A percentile compares a stretch with the other conserved stretches of the same genome.
Evolutionary conservation across 495 filamentous ascomycete genomes (phyloP).

Genomic region (Oleoguttula mirabilis): DNA sequence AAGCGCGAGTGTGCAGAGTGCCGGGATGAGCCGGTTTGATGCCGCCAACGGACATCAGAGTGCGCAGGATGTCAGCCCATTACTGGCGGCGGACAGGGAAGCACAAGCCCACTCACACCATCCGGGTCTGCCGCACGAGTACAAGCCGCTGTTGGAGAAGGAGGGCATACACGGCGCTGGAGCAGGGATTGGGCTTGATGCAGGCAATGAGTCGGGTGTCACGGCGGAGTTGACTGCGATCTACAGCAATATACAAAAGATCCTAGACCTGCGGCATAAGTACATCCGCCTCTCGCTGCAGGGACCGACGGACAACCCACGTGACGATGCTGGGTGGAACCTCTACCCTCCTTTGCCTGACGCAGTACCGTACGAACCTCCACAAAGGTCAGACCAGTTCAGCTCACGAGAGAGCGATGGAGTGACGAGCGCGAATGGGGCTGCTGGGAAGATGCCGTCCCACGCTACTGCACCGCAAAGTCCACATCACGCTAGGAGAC

Average conservation of each 20-base stretch:
- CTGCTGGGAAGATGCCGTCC: neutral
- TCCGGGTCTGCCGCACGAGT: constrained; percentile 37
- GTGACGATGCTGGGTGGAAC: constrained; percentile 68
- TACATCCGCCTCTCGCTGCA: constrained; percentile 85
- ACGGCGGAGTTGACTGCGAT: constrained; percentile 71
- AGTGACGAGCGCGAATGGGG: neutral
- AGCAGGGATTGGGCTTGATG: constrained; percentile 39
- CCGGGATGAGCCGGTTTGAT: constrained; percentile 18
- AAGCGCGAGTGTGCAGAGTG: constrained; percentile 24
- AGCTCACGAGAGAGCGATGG: constrained; percentile 19
- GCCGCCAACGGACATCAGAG: constrained; percentile 1
- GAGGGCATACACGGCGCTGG: constrained; percentile 42
- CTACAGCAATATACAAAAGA: constrained; percentile 72
- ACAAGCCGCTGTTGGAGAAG: constrained; percentile 34
- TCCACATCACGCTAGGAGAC: constrained; percentile 21
- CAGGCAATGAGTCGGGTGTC: constrained; percentile 53
- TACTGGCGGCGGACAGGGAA: constrained; percentile 34
- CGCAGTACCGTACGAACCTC: constrained; percentile 73
- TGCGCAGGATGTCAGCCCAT: constrained; percentile 24
- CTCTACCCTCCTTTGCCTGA: constrained; percentile 87
- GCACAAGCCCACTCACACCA: constrained; percentile 36
- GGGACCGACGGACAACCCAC: constrained; percentile 66
- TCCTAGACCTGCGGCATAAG: constrained; percentile 74
- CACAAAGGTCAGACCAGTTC: constrained; percentile 35
- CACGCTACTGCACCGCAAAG: neutral